Evolutionary conservation across 257 asterid species (phyloP).

Genomic region (Nicotiana undulata): DNA sequence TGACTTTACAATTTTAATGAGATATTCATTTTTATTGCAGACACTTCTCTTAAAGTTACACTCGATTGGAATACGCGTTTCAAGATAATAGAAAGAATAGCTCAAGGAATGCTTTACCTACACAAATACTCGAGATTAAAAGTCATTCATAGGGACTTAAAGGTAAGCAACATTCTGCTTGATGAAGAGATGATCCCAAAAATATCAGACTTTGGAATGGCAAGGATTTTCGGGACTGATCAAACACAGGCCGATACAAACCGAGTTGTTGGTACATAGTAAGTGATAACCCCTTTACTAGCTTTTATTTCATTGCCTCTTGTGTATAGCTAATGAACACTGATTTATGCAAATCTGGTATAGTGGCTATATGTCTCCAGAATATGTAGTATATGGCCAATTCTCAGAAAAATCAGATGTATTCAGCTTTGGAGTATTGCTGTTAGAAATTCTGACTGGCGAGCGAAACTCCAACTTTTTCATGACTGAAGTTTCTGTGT

Average conservation of each 20-base stretch:
- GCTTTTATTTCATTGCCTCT: not conserved
- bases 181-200: constrained; percentile 7
- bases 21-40: not conserved
- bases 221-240: constrained; percentile 11
- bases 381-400: constrained; percentile 17
- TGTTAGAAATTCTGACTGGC: constrained; percentile 22
- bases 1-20: not conserved
- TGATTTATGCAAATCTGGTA: not conserved
- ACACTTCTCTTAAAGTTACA: not conserved
- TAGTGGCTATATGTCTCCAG: constrained; percentile 28
- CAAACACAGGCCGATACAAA: constrained; percentile 5
- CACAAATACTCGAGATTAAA: constrained; percentile 10
- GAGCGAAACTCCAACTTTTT: constrained; percentile 11
- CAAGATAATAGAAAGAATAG: constrained; percentile 4
- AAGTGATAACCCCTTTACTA: constrained; percentile 2
- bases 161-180: constrained; percentile 7
- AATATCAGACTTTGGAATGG: constrained; percentile 16
- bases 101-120: constrained; percentile 9
- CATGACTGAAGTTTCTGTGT: constrained; percentile 6
- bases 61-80: constrained; percentile 6
- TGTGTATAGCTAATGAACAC: not conserved
- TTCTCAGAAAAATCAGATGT: constrained; percentile 25
- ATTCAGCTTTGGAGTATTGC: constrained; percentile 22
- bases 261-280: constrained; percentile 15
- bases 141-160: constrained; percentile 14